A percentile compares a stretch with the other conserved stretches of the same genome.
Evolutionary conservation across 768 basidiomycete genomes (phyloP).

Genomic region (Sporobolomyces phaffii): DNA sequence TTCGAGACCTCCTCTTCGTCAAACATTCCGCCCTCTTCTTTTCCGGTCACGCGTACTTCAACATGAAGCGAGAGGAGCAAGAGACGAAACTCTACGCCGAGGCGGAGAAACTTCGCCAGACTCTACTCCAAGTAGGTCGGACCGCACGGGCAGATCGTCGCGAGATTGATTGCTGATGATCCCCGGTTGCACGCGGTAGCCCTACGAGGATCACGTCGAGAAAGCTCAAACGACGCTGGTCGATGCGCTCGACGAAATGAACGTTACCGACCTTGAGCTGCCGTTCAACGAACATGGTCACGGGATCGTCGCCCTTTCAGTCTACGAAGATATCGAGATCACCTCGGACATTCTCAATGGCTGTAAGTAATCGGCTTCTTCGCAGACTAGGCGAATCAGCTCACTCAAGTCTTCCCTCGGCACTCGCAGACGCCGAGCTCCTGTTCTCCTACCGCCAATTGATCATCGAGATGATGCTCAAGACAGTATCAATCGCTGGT

Average conservation of each 20-base stretch:
- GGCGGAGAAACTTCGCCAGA: conserved; percentile 35
- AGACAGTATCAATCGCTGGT: conserved; percentile 24
- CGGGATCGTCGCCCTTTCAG: conserved; percentile 10
- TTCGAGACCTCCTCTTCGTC: conserved; percentile 38
- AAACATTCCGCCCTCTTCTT: conserved; percentile 36
- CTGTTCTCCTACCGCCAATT: conserved; percentile 34
- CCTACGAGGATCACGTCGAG: conserved; percentile 21
- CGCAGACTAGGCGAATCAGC: too few relatives aligned
- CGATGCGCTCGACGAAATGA: conserved; percentile 1
- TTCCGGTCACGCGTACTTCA: conserved; percentile 35
- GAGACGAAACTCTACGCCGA: conserved; percentile 32
- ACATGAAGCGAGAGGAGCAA: conserved; percentile 25
- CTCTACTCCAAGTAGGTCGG: conserved; percentile 22
- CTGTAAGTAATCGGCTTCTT: conserved; percentile 17
- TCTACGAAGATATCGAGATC: conserved; percentile 30
- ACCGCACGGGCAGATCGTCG: too few relatives aligned
- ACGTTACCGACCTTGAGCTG: conserved; percentile 25
- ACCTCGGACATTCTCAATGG: conserved; percentile 33
- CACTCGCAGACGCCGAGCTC: conserved; percentile 27
- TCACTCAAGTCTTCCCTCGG: too few relatives aligned
- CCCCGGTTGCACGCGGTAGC: background rate
- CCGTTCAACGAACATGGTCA: conserved; percentile 3
- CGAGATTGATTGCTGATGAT: background rate
- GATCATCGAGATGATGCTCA: conserved; percentile 29
- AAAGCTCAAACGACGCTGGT: conserved; percentile 2